A percentile compares a stretch with the other conserved stretches of the same genome.
These are phyloP conservation scores for Wickerhamomyces sydowiorum DNA, from an alignment of 805 yeast genomes.

Conservation along the genomic window DNA sequence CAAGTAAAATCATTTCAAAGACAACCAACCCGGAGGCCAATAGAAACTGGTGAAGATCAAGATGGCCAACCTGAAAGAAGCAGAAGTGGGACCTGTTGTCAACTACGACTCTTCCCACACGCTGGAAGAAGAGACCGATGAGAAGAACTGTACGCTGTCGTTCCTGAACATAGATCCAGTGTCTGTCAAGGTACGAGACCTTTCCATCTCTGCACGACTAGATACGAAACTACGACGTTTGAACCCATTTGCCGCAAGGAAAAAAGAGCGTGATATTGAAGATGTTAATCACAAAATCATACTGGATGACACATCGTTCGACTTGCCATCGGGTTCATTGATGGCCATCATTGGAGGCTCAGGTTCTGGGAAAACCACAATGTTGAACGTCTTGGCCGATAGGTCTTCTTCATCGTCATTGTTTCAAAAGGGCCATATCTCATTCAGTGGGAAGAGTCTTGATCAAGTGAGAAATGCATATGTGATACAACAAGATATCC, in stretches of 20 bases:
- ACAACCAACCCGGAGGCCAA: too few species aligned
- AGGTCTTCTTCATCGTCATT: slow-evolving; percentile 34
- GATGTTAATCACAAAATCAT: slow-evolving; percentile 25
- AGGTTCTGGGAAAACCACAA: slow-evolving; percentile 82
- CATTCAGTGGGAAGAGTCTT: slow-evolving; percentile 22
- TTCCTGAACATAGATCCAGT: neutral
- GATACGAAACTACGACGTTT: neutral
- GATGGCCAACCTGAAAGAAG: neutral
- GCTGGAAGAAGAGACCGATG: neutral
- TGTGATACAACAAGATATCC: slow-evolving; percentile 69
- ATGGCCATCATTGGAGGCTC: slow-evolving; percentile 86
- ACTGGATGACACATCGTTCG: slow-evolving; percentile 49
- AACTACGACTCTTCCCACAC: neutral
- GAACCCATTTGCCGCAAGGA: neutral
- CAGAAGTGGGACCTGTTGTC: neutral
- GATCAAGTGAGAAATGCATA: slow-evolving; percentile 37
- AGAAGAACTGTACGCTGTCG: neutral
- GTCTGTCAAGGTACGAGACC: neutral
- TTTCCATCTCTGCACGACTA: neutral
- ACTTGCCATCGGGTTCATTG: slow-evolving; percentile 53
- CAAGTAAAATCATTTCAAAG: too few species aligned
- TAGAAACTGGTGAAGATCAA: too few species aligned
- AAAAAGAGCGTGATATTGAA: neutral
- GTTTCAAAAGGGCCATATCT: slow-evolving; percentile 35
- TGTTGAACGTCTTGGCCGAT: slow-evolving; percentile 60